These are phyloP conservation scores for Acanthamoeba castellanii DNA, from an alignment of 208 protist species.

Conservation along the genomic window DNA sequence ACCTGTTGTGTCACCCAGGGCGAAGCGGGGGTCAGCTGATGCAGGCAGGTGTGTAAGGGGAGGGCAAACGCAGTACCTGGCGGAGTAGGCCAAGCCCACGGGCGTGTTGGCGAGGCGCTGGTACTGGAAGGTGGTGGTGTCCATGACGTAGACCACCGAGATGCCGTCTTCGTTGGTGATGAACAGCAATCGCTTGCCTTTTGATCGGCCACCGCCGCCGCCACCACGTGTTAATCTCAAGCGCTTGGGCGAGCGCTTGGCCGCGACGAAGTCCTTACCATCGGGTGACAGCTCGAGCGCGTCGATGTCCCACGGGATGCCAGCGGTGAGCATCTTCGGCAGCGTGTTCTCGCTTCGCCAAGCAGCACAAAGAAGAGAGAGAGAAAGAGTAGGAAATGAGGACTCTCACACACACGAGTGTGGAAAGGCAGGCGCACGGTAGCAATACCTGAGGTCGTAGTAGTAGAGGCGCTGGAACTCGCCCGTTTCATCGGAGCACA, in stretches of 20 bases:
- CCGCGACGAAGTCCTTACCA: not conserved
- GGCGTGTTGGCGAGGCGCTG: not conserved
- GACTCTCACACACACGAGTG: too few relatives aligned
- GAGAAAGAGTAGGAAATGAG: not conserved
- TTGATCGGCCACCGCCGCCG: not conserved
- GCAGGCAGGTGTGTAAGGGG: not conserved
- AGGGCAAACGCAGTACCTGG: not conserved
- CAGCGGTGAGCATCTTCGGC: constrained; percentile 37
- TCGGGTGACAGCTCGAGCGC: not conserved
- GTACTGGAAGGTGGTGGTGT: constrained; percentile 26
- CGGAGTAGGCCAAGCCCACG: not conserved
- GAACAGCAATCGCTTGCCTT: not conserved
- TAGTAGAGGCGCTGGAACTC: constrained; percentile 45
- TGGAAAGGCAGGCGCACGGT: not conserved
- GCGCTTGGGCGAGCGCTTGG: not conserved
- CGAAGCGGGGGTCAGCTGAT: not conserved
- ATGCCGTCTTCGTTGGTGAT: constrained; percentile 58
- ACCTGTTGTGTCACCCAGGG: not conserved
- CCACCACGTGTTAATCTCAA: not conserved
- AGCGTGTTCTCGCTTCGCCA: not conserved
- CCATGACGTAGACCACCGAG: constrained; percentile 33
- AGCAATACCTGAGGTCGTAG: not conserved
- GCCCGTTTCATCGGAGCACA: constrained; percentile 21
- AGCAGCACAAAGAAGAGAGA: not conserved
- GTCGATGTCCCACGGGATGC: constrained; percentile 47